phyloP scores from a whole-genome alignment of 805 yeast species.

The Pichia membranifaciens region DNA sequence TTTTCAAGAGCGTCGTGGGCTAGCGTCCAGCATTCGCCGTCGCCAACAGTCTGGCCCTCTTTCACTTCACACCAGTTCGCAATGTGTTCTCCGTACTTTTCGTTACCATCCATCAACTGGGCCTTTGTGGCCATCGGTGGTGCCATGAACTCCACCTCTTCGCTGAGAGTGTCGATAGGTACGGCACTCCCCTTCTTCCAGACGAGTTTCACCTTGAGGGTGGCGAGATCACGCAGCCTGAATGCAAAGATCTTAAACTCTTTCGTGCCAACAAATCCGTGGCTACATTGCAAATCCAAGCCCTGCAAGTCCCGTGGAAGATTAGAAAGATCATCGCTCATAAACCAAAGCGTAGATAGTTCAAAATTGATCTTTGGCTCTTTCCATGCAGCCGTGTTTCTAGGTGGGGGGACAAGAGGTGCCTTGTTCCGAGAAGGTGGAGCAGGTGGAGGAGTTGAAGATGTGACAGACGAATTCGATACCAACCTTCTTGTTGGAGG shows the following conservation, averaged over 20 bases:
- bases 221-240: slow-evolving; percentile 39
- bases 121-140: slow-evolving; percentile 39
- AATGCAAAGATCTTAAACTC: slow-evolving; percentile 32
- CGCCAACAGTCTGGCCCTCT: slow-evolving; percentile 42
- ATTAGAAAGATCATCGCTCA: slow-evolving; percentile 21
- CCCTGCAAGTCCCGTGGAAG: slow-evolving; percentile 38
- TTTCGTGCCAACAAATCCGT: slow-evolving; percentile 25
- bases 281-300: slow-evolving; percentile 30
- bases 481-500: slow-evolving; percentile 1
- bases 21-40: slow-evolving; percentile 59
- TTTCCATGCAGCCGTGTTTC: slow-evolving; percentile 27
- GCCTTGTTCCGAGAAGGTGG: slow-evolving; percentile 10
- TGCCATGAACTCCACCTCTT: slow-evolving; percentile 32
- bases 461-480: slow-evolving; percentile 2
- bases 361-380: slow-evolving; percentile 39
- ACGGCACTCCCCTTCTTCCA: slow-evolving; percentile 33
- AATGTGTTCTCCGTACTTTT: slow-evolving; percentile 44
- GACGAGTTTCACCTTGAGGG: slow-evolving; percentile 29
- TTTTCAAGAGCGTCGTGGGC: slow-evolving; percentile 48
- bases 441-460: slow-evolving; percentile 11
- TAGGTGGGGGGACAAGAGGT: slow-evolving; percentile 35
- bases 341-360: slow-evolving; percentile 43
- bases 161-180: slow-evolving; percentile 23
- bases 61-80: slow-evolving; percentile 50
- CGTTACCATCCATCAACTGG: slow-evolving; percentile 30